Evolutionary conservation across 257 asterid genomes (phyloP), one percentile per base, ranked within the genome.

Genomic region (Solanum lignicaule): DNA sequence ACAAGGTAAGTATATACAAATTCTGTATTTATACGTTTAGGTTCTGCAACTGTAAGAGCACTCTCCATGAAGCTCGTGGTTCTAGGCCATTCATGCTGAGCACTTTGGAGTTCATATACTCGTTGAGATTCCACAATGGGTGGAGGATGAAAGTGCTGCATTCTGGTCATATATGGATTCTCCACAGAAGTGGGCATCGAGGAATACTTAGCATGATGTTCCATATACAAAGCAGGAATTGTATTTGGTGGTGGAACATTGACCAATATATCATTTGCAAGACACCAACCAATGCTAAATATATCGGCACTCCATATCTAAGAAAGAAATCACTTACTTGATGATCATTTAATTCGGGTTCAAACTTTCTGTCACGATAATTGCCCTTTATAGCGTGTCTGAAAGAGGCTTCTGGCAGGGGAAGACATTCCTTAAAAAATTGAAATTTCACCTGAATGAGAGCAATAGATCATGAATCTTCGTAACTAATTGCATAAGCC

Each of bases 391-490:
- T 91, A 74, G 91, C 86, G 33, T 85, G 85, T 89, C 87, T 94
- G 75, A 95, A 90, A 86, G 92, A 88, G 66, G 86, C 90, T 92
- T 94, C 98, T 9, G 89, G 93, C 87, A 94, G 72, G 87, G 98
- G 98, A 89, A 95, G 91, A 89, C 95, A 94, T 88, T 93, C 96
- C 90, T 87, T 94, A 90, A 89, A 94, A 88, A 95, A 94, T 87
- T 76, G 92, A 86, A 95, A 95, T 55, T 91, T 91, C 72, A 95
- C 97, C 98, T 95, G 94, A 79, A 91, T 94, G 94, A 73, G 89
- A 88, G 46, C 72, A 46, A 88, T 83, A 84, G 87, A 87, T 88
- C 73, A 43, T 83, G 76, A 33, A 43, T 41, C 36, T 38, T 41
- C 11, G 7, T 78, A 78, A 25, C 31, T 27, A 27, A 32, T 21